Evolutionary conservation across 2,329 filamentous ascomycete species (phyloP), one percentile per base, ranked within the genome.

Genomic region (Neocucurbitaria cava): DNA sequence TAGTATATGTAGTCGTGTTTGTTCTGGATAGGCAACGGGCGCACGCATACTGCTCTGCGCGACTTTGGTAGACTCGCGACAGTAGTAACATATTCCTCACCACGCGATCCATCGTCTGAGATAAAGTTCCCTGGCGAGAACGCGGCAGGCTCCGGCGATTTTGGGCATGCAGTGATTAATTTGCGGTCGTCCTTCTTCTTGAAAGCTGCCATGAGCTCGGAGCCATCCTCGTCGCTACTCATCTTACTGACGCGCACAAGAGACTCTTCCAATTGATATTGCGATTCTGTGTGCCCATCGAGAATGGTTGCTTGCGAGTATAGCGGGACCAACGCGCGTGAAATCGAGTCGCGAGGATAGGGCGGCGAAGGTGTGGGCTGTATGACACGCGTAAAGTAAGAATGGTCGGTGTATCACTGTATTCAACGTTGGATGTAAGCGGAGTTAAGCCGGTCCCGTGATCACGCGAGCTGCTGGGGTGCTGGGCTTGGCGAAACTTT

Each of bases 1-100:
- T 70, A 70, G 44, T 69, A 72, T 4, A 48, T 68, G 41, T 77
- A 79, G 21, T 76, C 74, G 5, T 71, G 48, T 15, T 50, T 62
- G 26, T 73, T 65, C 2, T 48, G 55, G 3, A 68, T 61, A 0
- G 69, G 71, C 1, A 61, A 51, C 2, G 70, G 62, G 6, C 65
- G 58, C 11, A 78, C 67, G n/a, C 56, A 62, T 1, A 72, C 35
- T 1, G 58, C 42, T 46, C 49, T 65, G 1, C 67, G 64, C 9
- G 30, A 50, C 30, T 38, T 46, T 5, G 47, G 46, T 4, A 46
- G 46, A 5, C 57, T n/a, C 1, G 18, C 36, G 9, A 30, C 24
- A 3, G 7, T 42, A n/a, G 36, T 9, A 17, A 30, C 8, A 13
- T 40, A 18, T 33, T 28, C 46, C 3, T 64, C 46, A 0, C 58